phyloP scores from a whole-genome alignment of 352 stramenopile genomes.

The Phytophthora pinifolia region DNA sequence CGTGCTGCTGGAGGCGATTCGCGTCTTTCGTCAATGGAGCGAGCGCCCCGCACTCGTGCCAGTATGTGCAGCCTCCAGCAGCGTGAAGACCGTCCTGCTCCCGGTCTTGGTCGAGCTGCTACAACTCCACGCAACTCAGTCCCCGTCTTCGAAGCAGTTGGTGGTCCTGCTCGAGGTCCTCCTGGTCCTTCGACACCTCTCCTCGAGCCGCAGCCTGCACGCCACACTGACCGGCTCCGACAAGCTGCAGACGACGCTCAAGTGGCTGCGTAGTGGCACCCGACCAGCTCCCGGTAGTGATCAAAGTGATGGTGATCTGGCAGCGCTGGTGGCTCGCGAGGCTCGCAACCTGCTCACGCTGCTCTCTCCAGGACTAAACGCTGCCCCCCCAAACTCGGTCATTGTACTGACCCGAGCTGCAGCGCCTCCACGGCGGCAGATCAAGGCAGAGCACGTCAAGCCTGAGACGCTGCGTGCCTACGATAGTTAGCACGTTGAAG shows the following conservation, averaged over 20 bases:
- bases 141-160: background rate
- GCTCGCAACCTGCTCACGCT: constrained; percentile 9
- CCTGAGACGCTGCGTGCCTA: constrained; percentile 11
- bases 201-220: background rate
- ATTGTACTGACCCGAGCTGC: constrained; percentile 1
- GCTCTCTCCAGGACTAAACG: background rate
- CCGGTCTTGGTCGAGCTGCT: constrained; percentile 14
- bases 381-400: background rate
- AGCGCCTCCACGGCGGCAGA: background rate
- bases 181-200: constrained; percentile 19
- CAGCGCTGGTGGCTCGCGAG: constrained; percentile 24
- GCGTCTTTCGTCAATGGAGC: constrained; percentile 27
- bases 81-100: constrained; percentile 8
- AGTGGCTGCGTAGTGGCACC: constrained; percentile 5
- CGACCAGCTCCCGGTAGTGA: background rate
- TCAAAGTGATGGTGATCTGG: constrained; percentile 18
- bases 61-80: constrained; percentile 11
- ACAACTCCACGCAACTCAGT: background rate
- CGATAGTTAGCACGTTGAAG: constrained; percentile 5
- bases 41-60: constrained; percentile 8
- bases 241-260: constrained; percentile 17
- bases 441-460: constrained; percentile 1
- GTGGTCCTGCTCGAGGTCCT: constrained; percentile 20
- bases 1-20: constrained; percentile 27
- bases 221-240: constrained; percentile 1